Evolutionary conservation across 306 rosid species (phyloP).

Genomic region (Dryas octopetala): DNA sequence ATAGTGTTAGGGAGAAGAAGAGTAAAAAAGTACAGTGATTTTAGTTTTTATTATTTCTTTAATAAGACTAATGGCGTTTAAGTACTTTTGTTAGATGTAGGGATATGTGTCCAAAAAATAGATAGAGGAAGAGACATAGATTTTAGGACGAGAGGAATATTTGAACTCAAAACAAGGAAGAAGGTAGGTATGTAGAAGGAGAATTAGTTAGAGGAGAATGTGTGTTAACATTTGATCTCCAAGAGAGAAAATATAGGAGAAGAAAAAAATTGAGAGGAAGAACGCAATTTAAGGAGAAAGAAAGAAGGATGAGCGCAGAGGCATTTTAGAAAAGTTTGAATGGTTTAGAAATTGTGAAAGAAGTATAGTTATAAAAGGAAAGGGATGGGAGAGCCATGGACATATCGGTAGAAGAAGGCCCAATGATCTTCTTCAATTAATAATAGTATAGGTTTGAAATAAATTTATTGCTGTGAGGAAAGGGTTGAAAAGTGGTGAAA

Average conservation of each 20-base stretch:
- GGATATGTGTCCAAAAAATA: too few relatives aligned
- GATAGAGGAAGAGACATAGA: too few relatives aligned
- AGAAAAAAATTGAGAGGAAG: background rate
- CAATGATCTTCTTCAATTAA: conserved; percentile 42
- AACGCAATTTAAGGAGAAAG: background rate
- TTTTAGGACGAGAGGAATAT: too few relatives aligned
- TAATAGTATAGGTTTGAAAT: background rate
- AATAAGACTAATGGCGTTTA: too few relatives aligned
- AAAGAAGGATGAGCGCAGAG: conserved; percentile 4
- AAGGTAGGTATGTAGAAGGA: too few relatives aligned
- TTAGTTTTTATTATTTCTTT: too few relatives aligned
- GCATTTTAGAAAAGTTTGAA: background rate
- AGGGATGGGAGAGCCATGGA: background rate
- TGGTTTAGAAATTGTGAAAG: conserved; percentile 18
- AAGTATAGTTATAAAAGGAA: conserved; percentile 38
- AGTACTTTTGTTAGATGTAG: too few relatives aligned
- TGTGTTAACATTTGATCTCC: background rate
- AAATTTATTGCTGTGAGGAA: conserved; percentile 1
- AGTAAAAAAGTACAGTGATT: too few relatives aligned
- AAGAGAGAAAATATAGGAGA: background rate
- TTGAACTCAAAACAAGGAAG: too few relatives aligned
- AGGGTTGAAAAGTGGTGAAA: conserved; percentile 23
- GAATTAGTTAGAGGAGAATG: too few relatives aligned
- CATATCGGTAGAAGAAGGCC: conserved; percentile 29
- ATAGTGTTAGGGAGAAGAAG: too few relatives aligned